These are phyloP conservation scores for Pterula multifida DNA, from an alignment of 1,284 basidiomycete genomes.

Conservation along the genomic window DNA sequence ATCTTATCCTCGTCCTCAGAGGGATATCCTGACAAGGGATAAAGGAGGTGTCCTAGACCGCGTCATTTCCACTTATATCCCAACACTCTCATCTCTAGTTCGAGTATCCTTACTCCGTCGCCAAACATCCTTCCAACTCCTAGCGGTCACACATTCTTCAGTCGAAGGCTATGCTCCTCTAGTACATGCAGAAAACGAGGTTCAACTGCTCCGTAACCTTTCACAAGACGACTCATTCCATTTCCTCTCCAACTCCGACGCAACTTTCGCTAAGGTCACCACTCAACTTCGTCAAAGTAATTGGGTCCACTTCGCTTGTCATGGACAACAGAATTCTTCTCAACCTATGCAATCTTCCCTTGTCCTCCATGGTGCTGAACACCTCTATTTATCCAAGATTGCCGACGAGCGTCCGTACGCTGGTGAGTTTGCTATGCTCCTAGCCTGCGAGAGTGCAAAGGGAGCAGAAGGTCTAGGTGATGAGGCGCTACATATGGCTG, in stretches of 20 bases:
- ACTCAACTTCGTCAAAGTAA: constrained; percentile 8
- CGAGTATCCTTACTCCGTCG: background rate
- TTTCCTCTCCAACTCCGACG: constrained; percentile 9
- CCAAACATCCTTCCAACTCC: background rate
- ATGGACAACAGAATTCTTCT: constrained; percentile 15
- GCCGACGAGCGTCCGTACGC: constrained; percentile 9
- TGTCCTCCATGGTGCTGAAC: constrained; percentile 12
- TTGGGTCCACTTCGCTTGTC: constrained; percentile 21
- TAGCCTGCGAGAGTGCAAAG: constrained; percentile 23
- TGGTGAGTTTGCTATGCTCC: constrained; percentile 19
- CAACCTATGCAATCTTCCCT: constrained; percentile 16
- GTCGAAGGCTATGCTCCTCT: background rate
- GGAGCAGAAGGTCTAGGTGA: constrained; percentile 15
- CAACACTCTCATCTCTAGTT: background rate
- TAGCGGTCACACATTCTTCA: background rate
- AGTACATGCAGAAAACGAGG: background rate
- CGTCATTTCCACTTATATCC: background rate
- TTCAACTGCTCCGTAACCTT: background rate
- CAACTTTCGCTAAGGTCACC: constrained; percentile 8
- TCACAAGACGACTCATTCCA: background rate
- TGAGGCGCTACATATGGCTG: constrained; percentile 19
- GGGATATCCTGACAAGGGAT: background rate
- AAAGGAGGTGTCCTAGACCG: background rate
- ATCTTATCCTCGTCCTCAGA: background rate
- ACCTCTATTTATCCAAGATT: constrained; percentile 13